These are phyloP conservation scores for Leccinum huronense DNA, from an alignment of 1,284 basidiomycete genomes.

Conservation along the genomic window DNA sequence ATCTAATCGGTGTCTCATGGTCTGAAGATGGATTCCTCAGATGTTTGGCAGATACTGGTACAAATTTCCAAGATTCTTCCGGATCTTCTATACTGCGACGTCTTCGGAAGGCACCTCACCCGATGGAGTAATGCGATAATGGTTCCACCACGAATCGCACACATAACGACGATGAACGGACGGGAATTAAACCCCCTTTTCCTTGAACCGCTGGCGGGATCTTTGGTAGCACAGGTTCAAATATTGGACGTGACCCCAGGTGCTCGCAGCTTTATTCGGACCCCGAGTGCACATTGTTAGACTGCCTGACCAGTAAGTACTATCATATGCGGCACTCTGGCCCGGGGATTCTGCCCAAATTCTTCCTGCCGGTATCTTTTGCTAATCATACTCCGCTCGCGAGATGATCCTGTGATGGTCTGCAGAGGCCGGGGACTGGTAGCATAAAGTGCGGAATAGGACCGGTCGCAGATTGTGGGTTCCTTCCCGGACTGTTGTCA, in stretches of 20 bases:
- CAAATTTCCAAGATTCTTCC: not conserved
- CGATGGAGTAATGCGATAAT: not conserved
- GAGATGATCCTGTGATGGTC: constrained; percentile 1
- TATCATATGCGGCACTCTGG: constrained; percentile 14
- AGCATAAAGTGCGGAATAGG: not conserved
- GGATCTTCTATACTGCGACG: not conserved
- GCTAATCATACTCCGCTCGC: constrained; percentile 12
- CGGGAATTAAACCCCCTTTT: not conserved
- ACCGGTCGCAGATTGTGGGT: not conserved
- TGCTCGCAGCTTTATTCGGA: not conserved
- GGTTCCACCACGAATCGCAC: not conserved
- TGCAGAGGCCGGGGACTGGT: not conserved
- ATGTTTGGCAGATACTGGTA: constrained; percentile 3
- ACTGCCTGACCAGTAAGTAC: constrained; percentile 4
- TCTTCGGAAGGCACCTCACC: not conserved
- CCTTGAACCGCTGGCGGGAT: not conserved
- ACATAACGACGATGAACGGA: not conserved
- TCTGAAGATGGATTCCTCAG: not conserved
- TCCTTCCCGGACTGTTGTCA: not conserved
- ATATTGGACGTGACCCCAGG: not conserved
- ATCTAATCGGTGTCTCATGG: not conserved
- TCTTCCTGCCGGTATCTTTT: constrained; percentile 1
- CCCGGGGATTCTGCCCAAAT: not conserved
- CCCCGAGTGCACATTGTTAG: not conserved
- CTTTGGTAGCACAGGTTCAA: not conserved